These are phyloP conservation scores for Cladosporium sp. DNA, from an alignment of 2,329 filamentous ascomycete species.

Conservation along the genomic window DNA sequence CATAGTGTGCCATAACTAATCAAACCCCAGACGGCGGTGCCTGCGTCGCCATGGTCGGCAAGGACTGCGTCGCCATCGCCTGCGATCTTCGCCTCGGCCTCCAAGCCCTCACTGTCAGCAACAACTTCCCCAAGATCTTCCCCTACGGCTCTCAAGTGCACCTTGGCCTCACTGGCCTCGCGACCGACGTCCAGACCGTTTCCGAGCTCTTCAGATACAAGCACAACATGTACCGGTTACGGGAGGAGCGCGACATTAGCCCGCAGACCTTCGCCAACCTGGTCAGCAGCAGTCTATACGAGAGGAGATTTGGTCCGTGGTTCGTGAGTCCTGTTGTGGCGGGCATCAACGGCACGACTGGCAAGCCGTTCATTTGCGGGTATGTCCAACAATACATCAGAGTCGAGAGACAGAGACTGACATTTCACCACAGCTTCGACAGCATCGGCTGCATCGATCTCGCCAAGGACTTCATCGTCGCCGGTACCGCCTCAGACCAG, in stretches of 20 bases:
- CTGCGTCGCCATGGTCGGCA: slow-evolving; percentile 98
- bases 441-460: slow-evolving; percentile 99
- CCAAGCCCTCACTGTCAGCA: slow-evolving; percentile 94
- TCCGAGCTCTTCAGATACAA: slow-evolving; percentile 99
- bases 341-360: slow-evolving; percentile 89
- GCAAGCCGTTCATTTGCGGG: slow-evolving; percentile 96
- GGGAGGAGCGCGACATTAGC: slow-evolving; percentile 94
- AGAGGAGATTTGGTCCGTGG: slow-evolving; percentile 93
- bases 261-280: slow-evolving; percentile 96
- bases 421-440: slow-evolving; percentile 62
- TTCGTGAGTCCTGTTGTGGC: slow-evolving; percentile 95
- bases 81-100: slow-evolving; percentile 97
- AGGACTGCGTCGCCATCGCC: slow-evolving; percentile 98
- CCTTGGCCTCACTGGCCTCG: slow-evolving; percentile 91
- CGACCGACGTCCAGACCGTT: slow-evolving; percentile 92
- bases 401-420: not conserved
- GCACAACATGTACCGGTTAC: slow-evolving; percentile 99
- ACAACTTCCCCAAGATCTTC: slow-evolving; percentile 99
- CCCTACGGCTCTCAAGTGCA: slow-evolving; percentile 87
- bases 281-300: slow-evolving; percentile 86
- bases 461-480: slow-evolving; percentile 98
- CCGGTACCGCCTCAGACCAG: slow-evolving; percentile 93
- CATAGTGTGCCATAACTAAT: slow-evolving; percentile 15
- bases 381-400: slow-evolving; percentile 21
- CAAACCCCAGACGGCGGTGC: slow-evolving; percentile 74